Conservation (phyloP, 305 asterid species). For the Fraxinus platypoda region DNA sequence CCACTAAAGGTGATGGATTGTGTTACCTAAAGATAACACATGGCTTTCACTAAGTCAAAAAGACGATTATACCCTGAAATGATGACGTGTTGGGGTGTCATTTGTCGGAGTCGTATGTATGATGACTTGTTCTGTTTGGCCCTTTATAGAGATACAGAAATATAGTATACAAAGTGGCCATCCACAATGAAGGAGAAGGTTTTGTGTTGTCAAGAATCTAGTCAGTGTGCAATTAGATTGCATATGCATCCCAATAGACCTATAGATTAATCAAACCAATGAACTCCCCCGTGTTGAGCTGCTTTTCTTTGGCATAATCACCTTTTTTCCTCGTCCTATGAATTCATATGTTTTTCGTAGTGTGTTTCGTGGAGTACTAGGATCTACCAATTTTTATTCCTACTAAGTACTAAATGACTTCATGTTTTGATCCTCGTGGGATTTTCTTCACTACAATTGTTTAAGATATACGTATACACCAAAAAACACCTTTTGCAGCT, state of each 20-base stretch:
- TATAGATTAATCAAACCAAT: conserved; percentile 40
- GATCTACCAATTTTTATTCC: background rate
- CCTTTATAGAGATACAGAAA: background rate
- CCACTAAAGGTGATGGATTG: background rate
- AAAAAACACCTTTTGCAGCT: no score
- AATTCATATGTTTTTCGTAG: background rate
- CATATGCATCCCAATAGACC: conserved; percentile 36
- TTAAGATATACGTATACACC: no score
- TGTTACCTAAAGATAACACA: conserved; percentile 49
- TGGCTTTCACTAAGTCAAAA: conserved; percentile 23
- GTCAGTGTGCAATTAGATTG: conserved; percentile 35
- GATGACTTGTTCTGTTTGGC: background rate
- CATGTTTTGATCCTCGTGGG: no score
- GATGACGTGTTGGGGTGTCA: background rate
- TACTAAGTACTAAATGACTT: no score
- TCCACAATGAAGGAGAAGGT: conserved; percentile 30
- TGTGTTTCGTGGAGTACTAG: background rate
- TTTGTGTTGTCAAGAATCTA: conserved; percentile 27
- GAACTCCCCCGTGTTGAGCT: conserved; percentile 29
- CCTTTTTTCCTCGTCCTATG: background rate
- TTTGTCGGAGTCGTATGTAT: background rate
- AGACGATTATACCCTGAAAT: conserved; percentile 19
- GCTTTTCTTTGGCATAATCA: conserved; percentile 15
- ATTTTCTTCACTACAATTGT: no score
- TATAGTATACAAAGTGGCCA: conserved; percentile 37